Percentiles rank a stretch among this genome's conserved stretches.
These are phyloP conservation scores for Penicillium sp. DNA, from an alignment of 2,329 filamentous ascomycete genomes.

Conservation along the genomic window DNA sequence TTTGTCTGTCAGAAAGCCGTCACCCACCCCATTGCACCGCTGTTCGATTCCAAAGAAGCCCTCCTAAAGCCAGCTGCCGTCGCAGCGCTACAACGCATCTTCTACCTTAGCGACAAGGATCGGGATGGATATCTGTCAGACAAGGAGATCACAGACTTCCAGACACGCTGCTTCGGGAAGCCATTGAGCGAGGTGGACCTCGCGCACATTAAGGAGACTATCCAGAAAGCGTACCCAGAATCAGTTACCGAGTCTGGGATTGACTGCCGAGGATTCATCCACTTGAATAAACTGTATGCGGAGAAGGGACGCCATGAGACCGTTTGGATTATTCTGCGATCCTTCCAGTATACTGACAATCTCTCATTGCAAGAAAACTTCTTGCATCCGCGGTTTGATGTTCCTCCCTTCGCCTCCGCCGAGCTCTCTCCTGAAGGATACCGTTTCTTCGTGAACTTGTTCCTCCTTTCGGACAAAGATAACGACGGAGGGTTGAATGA, in stretches of 20 bases:
- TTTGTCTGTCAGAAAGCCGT: constrained; percentile 98
- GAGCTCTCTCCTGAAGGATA: constrained; percentile 93
- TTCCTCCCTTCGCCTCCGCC: constrained; percentile 84
- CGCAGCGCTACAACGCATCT: constrained; percentile 79
- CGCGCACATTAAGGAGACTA: constrained; percentile 82
- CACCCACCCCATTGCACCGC: constrained; percentile 89
- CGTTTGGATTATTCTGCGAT: constrained; percentile 92
- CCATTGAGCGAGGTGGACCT: constrained; percentile 74
- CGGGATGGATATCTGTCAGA: constrained; percentile 91
- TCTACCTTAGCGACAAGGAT: constrained; percentile 94
- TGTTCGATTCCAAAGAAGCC: constrained; percentile 93
- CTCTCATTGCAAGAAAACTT: constrained; percentile 86
- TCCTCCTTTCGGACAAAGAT: constrained; percentile 91
- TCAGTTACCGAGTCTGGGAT: constrained; percentile 66
- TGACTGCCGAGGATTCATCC: constrained; percentile 74
- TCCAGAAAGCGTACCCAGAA: constrained; percentile 62
- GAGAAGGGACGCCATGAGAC: constrained; percentile 97
- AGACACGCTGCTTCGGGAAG: constrained; percentile 87
- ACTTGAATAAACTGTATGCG: constrained; percentile 91
- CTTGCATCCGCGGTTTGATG: constrained; percentile 87
- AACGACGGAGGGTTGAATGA: constrained; percentile 93
- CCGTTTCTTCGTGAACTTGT: constrained; percentile 94
- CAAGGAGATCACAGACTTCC: constrained; percentile 83
- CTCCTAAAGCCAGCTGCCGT: constrained; percentile 83
- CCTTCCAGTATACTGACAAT: constrained; percentile 95